Evolutionary conservation across 495 filamentous ascomycete species (phyloP).

Genomic region (Penicillium nucicola): DNA sequence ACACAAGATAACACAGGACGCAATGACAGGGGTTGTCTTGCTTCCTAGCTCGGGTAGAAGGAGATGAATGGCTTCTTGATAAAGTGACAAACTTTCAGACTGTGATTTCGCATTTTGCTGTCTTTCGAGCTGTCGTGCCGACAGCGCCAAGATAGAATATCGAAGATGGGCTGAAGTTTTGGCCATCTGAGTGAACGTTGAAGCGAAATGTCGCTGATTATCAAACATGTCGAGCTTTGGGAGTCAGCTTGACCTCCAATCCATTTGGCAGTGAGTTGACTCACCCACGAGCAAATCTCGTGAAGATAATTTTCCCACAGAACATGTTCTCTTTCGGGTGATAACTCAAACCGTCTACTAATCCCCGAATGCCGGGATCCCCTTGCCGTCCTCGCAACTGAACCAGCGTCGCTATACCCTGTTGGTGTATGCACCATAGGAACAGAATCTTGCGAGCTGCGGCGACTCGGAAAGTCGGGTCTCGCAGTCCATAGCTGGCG

Average conservation of each 20-base stretch:
- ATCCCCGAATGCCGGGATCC: conserved; percentile 5
- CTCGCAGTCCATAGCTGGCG: conserved; percentile 33
- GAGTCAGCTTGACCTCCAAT: neutral
- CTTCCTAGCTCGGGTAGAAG: conserved; percentile 37
- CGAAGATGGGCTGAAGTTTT: conserved; percentile 35
- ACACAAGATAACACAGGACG: conserved; percentile 39
- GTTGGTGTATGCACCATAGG: conserved; percentile 6
- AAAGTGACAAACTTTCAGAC: conserved; percentile 40
- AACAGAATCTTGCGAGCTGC: conserved; percentile 15
- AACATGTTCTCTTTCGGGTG: conserved; percentile 28
- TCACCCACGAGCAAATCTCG: conserved; percentile 40
- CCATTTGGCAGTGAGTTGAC: neutral
- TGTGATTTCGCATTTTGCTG: conserved; percentile 33
- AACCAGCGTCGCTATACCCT: conserved; percentile 3
- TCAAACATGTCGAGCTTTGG: conserved; percentile 47
- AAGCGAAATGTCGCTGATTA: conserved; percentile 40
- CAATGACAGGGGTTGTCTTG: conserved; percentile 37
- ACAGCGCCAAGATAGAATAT: conserved; percentile 42
- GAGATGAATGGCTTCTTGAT: conserved; percentile 42
- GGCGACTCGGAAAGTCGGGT: conserved; percentile 23
- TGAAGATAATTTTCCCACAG: conserved; percentile 43
- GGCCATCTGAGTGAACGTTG: conserved; percentile 37
- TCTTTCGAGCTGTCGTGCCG: conserved; percentile 43
- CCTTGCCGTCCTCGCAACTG: conserved; percentile 1
- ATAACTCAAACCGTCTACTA: conserved; percentile 21